These are phyloP conservation scores for Tricholoma terreum DNA, from an alignment of 768 basidiomycete species.

Conservation along the genomic window DNA sequence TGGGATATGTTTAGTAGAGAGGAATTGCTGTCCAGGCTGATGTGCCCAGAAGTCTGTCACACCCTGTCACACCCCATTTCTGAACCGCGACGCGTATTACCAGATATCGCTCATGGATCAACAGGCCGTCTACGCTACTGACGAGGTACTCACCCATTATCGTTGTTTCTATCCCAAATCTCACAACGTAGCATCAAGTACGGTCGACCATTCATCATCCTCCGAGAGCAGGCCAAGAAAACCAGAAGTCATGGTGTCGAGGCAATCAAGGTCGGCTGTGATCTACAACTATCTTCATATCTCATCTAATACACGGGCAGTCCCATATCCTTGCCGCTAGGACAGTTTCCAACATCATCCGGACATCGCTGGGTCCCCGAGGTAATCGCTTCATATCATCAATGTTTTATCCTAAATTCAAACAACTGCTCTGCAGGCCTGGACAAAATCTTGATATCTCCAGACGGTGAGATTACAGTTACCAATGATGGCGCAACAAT, in stretches of 20 bases:
- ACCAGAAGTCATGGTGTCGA: conserved; percentile 89
- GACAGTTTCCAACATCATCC: conserved; percentile 91
- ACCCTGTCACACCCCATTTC: conserved; percentile 27
- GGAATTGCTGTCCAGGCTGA: conserved; percentile 32
- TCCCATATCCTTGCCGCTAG: conserved; percentile 95
- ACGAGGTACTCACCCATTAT: conserved; percentile 54
- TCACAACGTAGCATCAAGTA: conserved; percentile 48
- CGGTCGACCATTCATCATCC: conserved; percentile 96
- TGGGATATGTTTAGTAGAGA: conserved; percentile 29
- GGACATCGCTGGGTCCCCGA: conserved; percentile 92
- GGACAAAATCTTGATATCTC: conserved; percentile 91
- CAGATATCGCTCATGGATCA: conserved; percentile 32
- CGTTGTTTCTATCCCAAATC: conserved; percentile 1
- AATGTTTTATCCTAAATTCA: conserved; percentile 1
- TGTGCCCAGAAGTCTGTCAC: conserved; percentile 32
- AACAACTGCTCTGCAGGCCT: conserved; percentile 53
- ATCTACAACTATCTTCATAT: conserved; percentile 9
- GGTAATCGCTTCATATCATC: conserved; percentile 43
- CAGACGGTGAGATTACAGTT: conserved; percentile 98
- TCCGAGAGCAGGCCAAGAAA: conserved; percentile 90
- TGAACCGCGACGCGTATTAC: conserved; percentile 35
- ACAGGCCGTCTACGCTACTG: conserved; percentile 81
- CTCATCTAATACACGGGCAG: conserved; percentile 33
- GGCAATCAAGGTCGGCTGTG: conserved; percentile 79
- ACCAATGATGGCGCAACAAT: conserved; percentile 99